Evolutionary conservation across 140 eudicot genomes (phyloP).

Genomic region (Oenanthe javanica): DNA sequence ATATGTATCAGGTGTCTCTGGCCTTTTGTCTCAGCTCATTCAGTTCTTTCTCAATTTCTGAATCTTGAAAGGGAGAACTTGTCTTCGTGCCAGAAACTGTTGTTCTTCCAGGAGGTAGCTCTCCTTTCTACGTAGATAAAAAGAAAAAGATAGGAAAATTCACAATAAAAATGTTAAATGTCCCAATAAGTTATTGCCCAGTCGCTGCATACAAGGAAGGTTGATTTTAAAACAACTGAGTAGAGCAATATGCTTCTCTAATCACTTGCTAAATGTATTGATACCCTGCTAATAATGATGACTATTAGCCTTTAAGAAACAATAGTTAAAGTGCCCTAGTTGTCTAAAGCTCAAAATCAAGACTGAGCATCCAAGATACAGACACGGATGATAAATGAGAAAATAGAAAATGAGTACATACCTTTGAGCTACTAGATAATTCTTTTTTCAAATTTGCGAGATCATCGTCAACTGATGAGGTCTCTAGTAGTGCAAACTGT

Average conservation of each 20-base stretch:
- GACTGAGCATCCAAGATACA: not conserved
- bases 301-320: not conserved
- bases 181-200: too few relatives aligned
- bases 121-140: conserved; percentile 60
- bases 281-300: not conserved
- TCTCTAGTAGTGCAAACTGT: conserved; percentile 86
- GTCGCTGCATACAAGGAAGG: too few relatives aligned
- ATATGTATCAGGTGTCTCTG: conserved; percentile 29
- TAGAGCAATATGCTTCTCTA: not conserved
- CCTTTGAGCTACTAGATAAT: conserved; percentile 78
- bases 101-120: conserved; percentile 91
- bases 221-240: not conserved
- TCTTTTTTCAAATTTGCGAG: conserved; percentile 80
- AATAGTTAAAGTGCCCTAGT: not conserved
- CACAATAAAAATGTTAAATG: not conserved
- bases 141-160: not conserved
- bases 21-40: conserved; percentile 71
- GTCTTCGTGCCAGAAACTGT: conserved; percentile 33
- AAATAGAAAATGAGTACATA: conserved; percentile 14
- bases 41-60: conserved; percentile 77
- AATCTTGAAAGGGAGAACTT: conserved; percentile 53
- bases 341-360: not conserved
- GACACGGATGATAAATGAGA: not conserved
- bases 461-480: conserved; percentile 83
- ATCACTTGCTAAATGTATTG: not conserved